Conservation (phyloP, 495 filamentous ascomycete species). For the Gamarada debralockiae region DNA sequence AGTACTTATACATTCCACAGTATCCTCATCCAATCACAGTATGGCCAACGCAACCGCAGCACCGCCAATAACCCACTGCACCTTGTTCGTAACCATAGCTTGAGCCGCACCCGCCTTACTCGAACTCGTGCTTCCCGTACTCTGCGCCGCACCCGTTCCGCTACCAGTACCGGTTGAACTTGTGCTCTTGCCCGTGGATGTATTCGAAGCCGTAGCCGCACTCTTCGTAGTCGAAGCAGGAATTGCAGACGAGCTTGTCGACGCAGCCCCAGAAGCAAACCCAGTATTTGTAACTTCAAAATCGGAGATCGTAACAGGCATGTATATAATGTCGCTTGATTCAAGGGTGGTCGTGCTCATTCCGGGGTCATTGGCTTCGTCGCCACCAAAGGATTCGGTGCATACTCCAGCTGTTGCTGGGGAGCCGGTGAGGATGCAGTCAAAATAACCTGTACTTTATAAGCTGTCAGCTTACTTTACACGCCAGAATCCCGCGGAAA, state of each 20-base stretch:
- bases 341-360: slow-evolving; percentile 19
- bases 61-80: not conserved
- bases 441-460: slow-evolving; percentile 38
- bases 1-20: no score
- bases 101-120: not conserved
- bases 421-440: slow-evolving; percentile 44
- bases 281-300: no score
- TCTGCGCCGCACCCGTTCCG: not conserved
- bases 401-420: slow-evolving; percentile 52
- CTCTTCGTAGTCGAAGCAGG: not conserved
- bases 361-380: slow-evolving; percentile 26
- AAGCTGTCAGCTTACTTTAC: not conserved
- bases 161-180: not conserved
- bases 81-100: not conserved
- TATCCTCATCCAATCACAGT: not conserved
- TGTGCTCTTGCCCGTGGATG: not conserved
- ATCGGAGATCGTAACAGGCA: slow-evolving; percentile 22
- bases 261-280: not conserved
- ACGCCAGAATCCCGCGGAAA: not conserved
- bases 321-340: slow-evolving; percentile 2
- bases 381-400: slow-evolving; percentile 33
- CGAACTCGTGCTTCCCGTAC: not conserved
- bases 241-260: not conserved
- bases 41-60: no score
- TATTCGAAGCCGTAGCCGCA: not conserved